phyloP scores from a whole-genome alignment of 305 asterid species.

The Andrographis paniculata region DNA sequence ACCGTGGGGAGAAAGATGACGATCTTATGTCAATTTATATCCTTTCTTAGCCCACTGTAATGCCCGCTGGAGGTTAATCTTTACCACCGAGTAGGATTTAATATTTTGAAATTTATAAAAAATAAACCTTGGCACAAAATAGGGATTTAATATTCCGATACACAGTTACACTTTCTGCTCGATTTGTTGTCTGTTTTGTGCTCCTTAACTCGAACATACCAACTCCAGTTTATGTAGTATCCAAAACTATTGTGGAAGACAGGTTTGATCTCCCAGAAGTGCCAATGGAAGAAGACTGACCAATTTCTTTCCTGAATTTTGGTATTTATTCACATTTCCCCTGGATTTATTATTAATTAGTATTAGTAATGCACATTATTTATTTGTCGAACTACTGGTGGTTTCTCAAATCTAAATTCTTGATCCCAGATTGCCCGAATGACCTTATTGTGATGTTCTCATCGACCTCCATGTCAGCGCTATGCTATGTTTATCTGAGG shows the following conservation, averaged over 20 bases:
- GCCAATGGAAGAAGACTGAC: conserved; percentile 79
- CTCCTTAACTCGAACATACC: conserved; percentile 50
- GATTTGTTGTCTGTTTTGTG: background rate
- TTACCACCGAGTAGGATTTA: background rate
- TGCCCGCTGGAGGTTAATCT: conserved; percentile 6
- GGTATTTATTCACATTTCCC: too few species aligned
- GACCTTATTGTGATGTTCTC: too few species aligned
- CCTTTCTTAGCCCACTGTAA: conserved; percentile 29
- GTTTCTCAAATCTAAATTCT: too few species aligned
- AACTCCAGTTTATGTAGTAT: conserved; percentile 40
- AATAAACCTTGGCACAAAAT: background rate
- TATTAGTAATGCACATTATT: too few species aligned
- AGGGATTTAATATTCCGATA: too few species aligned
- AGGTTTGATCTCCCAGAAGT: conserved; percentile 70
- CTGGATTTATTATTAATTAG: too few species aligned
- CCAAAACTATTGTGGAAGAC: conserved; percentile 58
- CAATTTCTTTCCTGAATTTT: too few species aligned
- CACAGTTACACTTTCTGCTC: too few species aligned
- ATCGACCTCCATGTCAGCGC: too few species aligned
- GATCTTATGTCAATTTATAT: conserved; percentile 72
- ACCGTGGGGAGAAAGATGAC: conserved; percentile 85
- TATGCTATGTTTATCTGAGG: too few species aligned
- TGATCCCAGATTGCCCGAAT: too few species aligned
- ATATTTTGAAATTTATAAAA: background rate
- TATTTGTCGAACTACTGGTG: too few species aligned